Evolutionary conservation across 2,329 filamentous ascomycete species (phyloP).

Genomic region (Cucurbitaria berberidis): DNA sequence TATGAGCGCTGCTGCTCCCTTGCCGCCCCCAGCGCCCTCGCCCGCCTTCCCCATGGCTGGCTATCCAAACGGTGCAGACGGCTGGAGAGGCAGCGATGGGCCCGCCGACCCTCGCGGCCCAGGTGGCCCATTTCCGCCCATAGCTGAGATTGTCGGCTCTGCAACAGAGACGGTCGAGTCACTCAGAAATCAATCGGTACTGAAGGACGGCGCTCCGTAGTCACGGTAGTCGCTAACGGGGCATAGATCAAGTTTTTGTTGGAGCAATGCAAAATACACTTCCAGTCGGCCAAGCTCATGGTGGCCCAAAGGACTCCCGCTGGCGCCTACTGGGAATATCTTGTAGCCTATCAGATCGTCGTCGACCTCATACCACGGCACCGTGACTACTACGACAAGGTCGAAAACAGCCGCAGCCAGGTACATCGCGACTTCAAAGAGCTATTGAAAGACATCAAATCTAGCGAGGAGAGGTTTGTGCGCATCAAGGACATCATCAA

Average conservation of each 20-base stretch:
- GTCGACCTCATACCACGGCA: constrained; percentile 78
- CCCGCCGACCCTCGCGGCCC: constrained; percentile 26
- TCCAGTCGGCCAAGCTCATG: constrained; percentile 62
- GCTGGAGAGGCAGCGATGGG: constrained; percentile 34
- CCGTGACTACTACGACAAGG: constrained; percentile 69
- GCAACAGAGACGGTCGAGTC: constrained; percentile 46
- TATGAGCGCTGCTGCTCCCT: constrained; percentile 50
- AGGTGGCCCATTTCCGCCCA: constrained; percentile 44
- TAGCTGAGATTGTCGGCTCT: constrained; percentile 52
- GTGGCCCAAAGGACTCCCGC: constrained; percentile 59
- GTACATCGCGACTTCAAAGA: constrained; percentile 56
- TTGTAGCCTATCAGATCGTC: constrained; percentile 80
- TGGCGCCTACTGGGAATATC: constrained; percentile 80
- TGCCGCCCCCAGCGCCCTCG: constrained; percentile 38
- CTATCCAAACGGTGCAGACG: constrained; percentile 33
- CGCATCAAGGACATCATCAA: constrained; percentile 59
- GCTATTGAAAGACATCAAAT: constrained; percentile 37
- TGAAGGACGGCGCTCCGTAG: not conserved
- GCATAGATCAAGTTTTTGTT: constrained; percentile 51
- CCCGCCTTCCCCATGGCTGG: constrained; percentile 41
- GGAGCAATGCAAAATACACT: constrained; percentile 49
- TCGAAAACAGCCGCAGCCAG: constrained; percentile 62
- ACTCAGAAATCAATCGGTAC: constrained; percentile 39
- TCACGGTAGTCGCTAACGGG: constrained; percentile 19
- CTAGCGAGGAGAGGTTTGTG: constrained; percentile 52